phyloP scores from a whole-genome alignment of 2,329 filamentous ascomycete species.

The Fusarium compactum region DNA sequence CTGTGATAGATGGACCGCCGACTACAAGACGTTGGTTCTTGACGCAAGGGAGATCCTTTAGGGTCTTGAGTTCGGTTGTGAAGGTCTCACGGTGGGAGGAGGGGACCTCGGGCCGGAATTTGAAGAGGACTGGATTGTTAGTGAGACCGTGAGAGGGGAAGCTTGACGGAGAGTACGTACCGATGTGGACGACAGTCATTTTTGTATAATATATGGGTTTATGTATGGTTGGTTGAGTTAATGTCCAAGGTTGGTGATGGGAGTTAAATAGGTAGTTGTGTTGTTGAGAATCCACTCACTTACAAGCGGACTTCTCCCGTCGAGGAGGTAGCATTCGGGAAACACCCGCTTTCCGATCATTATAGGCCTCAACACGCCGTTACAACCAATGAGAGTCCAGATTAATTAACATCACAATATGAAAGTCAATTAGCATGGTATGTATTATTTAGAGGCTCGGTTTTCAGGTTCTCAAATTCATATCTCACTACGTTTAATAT shows the following conservation, averaged over 20 bases:
- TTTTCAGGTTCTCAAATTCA: background rate
- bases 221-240: background rate
- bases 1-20: conserved; percentile 65
- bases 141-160: background rate
- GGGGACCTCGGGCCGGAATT: conserved; percentile 58
- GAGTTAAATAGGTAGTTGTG: background rate
- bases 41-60: conserved; percentile 63
- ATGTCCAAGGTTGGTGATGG: background rate
- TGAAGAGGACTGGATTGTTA: conserved; percentile 59
- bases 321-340: background rate
- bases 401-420: background rate
- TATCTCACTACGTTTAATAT: background rate
- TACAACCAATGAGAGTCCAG: background rate
- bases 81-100: conserved; percentile 59
- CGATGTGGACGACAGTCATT: conserved; percentile 55
- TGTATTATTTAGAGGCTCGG: background rate
- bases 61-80: conserved; percentile 59
- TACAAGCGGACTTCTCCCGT: background rate
- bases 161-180: conserved; percentile 28
- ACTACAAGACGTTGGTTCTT: conserved; percentile 62
- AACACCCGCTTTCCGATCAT: background rate
- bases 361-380: background rate
- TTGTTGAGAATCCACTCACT: background rate
- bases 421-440: background rate
- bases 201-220: background rate